phyloP scores from a whole-genome alignment of 192 early-diverging fungal genomes.

The Gigaspora rosea region DNA sequence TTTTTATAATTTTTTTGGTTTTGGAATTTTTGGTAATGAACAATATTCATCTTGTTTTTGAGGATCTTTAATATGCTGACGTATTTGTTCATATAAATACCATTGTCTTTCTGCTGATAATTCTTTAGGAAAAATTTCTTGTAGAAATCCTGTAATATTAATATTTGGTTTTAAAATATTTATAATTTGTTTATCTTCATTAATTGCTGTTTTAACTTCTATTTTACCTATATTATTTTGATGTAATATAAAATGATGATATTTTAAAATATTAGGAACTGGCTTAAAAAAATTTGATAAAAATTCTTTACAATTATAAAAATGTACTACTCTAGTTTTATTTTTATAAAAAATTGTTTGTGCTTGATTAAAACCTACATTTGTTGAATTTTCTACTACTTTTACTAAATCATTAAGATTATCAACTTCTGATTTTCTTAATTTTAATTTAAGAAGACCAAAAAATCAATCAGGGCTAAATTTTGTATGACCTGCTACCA shows the following conservation, averaged over 20 bases:
- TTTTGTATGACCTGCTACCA: background rate
- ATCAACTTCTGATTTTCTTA: conserved; percentile 3
- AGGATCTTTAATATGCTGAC: background rate
- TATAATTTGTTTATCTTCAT: background rate
- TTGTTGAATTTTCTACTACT: background rate
- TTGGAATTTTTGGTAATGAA: background rate
- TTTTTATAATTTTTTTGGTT: background rate
- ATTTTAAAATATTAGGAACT: conserved; percentile 11
- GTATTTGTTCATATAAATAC: background rate
- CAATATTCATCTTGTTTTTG: background rate
- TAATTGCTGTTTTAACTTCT: background rate
- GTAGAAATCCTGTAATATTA: conserved; percentile 4
- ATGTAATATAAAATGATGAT: background rate
- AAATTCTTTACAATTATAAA: conserved; percentile 3
- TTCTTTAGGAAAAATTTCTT: background rate
- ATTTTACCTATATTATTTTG: background rate
- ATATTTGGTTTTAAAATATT: background rate
- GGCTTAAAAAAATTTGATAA: background rate
- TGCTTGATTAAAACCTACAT: background rate
- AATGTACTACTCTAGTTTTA: background rate
- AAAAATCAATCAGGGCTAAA: background rate
- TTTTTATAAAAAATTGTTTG: conserved; percentile 4
- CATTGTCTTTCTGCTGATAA: background rate
- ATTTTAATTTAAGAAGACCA: background rate
- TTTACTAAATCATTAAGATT: conserved; percentile 6